These are phyloP conservation scores for Telfairia occidentalis DNA, from an alignment of 331 rosid species.

Conservation along the genomic window DNA sequence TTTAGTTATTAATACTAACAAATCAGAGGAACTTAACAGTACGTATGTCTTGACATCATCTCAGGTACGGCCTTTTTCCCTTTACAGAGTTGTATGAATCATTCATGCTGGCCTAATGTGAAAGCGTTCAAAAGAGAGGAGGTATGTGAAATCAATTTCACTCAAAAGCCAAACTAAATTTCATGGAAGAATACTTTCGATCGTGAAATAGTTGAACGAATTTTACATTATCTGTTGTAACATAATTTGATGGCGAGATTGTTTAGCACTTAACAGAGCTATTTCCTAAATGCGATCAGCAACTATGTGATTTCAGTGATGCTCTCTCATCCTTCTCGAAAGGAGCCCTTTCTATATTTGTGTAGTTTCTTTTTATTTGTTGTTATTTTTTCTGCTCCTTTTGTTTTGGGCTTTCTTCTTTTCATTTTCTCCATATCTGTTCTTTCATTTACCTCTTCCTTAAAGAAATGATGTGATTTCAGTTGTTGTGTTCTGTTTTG, in stretches of 20 bases:
- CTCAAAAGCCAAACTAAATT: not conserved
- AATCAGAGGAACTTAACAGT: not conserved
- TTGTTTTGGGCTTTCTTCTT: not conserved
- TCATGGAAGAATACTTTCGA: not conserved
- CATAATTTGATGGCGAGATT: not conserved
- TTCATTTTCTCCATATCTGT: not conserved
- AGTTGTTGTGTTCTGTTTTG: no score
- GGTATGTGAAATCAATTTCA: conserved; percentile 30
- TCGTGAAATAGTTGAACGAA: not conserved
- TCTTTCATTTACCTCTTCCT: not conserved
- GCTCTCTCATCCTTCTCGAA: no score
- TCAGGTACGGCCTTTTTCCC: conserved; percentile 84
- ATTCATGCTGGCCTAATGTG: conserved; percentile 88
- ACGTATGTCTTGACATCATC: conserved; percentile 12
- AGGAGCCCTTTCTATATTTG: no score
- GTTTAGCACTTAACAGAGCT: not conserved
- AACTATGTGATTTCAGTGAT: no score
- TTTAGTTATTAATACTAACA: not conserved
- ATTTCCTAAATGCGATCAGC: not conserved
- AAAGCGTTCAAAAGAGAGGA: conserved; percentile 94
- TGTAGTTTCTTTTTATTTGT: no score
- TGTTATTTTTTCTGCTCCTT: not conserved
- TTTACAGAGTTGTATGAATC: conserved; percentile 87
- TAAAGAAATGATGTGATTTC: not conserved
- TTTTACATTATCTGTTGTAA: not conserved